These are phyloP conservation scores for Phytophthora cactorum DNA, from an alignment of 352 stramenopile species.

Conservation along the genomic window DNA sequence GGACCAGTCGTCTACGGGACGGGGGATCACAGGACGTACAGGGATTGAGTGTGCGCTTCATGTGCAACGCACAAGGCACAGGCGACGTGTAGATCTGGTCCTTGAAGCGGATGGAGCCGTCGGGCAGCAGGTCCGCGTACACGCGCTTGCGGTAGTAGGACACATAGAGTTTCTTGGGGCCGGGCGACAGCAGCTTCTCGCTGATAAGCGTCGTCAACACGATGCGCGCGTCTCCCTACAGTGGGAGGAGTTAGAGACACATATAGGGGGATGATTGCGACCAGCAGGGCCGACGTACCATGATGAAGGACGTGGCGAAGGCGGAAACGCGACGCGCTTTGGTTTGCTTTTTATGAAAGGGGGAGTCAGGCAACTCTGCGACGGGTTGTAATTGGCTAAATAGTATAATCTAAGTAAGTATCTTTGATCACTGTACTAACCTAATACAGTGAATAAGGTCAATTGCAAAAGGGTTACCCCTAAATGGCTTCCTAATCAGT, in stretches of 20 bases:
- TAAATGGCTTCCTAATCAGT: too few relatives aligned
- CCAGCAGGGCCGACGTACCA: neutral
- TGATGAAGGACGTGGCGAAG: slow-evolving; percentile 1
- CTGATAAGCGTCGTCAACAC: slow-evolving; percentile 72
- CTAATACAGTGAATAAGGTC: too few relatives aligned
- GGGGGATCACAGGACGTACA: slow-evolving; percentile 37
- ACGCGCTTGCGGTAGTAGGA: slow-evolving; percentile 85
- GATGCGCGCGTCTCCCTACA: slow-evolving; percentile 68
- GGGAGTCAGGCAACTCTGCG: too few relatives aligned
- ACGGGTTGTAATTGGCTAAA: too few relatives aligned
- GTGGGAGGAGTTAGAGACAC: neutral
- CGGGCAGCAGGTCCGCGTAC: slow-evolving; percentile 74
- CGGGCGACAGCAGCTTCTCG: slow-evolving; percentile 68
- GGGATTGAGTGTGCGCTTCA: slow-evolving; percentile 84
- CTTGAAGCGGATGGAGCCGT: slow-evolving; percentile 83
- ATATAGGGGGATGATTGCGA: neutral
- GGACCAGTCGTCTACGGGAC: slow-evolving; percentile 8
- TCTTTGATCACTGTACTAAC: too few relatives aligned
- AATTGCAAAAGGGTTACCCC: too few relatives aligned
- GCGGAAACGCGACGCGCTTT: neutral
- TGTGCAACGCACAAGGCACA: slow-evolving; percentile 73
- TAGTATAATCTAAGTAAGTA: too few relatives aligned
- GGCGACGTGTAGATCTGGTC: slow-evolving; percentile 79
- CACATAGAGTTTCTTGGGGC: slow-evolving; percentile 77
- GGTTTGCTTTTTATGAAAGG: too few relatives aligned